Percentiles rank a stretch among this genome's conserved stretches.
Conservation (phyloP, 1,139 yeast genomes). For the Diutina scorzettiae region DNA sequence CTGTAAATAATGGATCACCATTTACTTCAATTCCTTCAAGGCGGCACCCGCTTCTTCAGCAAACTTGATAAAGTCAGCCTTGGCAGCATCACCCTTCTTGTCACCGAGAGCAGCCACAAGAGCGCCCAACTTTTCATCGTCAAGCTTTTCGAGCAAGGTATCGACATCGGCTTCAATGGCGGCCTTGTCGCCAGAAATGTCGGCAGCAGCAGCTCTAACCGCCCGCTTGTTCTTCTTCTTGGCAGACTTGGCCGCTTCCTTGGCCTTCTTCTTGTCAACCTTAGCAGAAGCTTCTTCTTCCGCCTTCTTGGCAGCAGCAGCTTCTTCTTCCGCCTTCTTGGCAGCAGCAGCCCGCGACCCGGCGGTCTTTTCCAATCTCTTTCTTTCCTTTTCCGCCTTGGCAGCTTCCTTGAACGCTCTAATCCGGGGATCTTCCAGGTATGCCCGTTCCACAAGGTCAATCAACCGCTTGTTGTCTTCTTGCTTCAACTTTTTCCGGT, state of each 20-base stretch:
- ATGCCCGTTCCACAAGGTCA: slow-evolving; percentile 80
- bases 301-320: slow-evolving; percentile 63
- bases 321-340: slow-evolving; percentile 79
- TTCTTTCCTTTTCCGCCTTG: slow-evolving; percentile 87
- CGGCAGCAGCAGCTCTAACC: slow-evolving; percentile 75
- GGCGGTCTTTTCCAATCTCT: slow-evolving; percentile 97
- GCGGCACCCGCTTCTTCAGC: slow-evolving; percentile 1
- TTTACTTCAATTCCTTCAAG: slow-evolving; percentile 2
- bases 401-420: slow-evolving; percentile 87
- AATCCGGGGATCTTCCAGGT: slow-evolving; percentile 88
- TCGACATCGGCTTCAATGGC: slow-evolving; percentile 73
- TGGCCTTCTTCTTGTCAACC: slow-evolving; percentile 96
- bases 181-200: slow-evolving; percentile 62
- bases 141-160: slow-evolving; percentile 63
- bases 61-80: background rate
- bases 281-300: slow-evolving; percentile 57
- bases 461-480: slow-evolving; percentile 90
- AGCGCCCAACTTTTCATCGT: slow-evolving; percentile 60
- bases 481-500: slow-evolving; percentile 95
- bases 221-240: slow-evolving; percentile 97
- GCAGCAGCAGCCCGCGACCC: slow-evolving; percentile 86
- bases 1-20: background rate
- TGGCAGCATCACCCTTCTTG: slow-evolving; percentile 31
- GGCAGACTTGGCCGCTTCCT: slow-evolving; percentile 89
- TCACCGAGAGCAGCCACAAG: slow-evolving; percentile 53